Evolutionary conservation across 2,329 filamentous ascomycete species (phyloP).

Genomic region (Verticillium longisporum): DNA sequence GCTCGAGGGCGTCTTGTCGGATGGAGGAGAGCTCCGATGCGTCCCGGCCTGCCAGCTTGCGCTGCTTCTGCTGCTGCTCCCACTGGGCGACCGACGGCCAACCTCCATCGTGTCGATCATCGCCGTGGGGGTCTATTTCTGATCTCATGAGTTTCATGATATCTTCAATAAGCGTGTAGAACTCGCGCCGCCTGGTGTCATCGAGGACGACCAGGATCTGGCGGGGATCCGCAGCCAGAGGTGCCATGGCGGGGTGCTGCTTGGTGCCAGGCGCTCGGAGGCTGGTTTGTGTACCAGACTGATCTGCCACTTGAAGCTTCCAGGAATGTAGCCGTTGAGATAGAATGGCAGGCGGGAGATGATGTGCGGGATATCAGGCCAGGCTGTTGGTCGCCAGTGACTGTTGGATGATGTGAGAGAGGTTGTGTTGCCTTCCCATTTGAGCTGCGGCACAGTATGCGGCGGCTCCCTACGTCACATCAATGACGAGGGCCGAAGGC

Average conservation of each 20-base stretch:
- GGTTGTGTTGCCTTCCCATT: no score
- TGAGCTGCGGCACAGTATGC: no score
- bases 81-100: constrained; percentile 18
- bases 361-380: no score
- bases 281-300: neutral
- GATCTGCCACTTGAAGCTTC: no score
- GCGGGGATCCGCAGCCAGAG: constrained; percentile 46
- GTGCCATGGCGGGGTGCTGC: constrained; percentile 35
- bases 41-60: neutral
- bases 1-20: constrained; percentile 50
- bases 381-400: no score
- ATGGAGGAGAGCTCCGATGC: constrained; percentile 17
- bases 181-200: constrained; percentile 40
- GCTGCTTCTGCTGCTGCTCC: neutral
- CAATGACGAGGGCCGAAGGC: no score
- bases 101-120: constrained; percentile 10
- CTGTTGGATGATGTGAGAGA: no score
- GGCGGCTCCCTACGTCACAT: no score
- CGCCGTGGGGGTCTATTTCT: constrained; percentile 34
- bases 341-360: no score
- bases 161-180: constrained; percentile 42
- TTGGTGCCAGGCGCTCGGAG: neutral
- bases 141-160: constrained; percentile 48
- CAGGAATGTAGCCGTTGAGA: no score
- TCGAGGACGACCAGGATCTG: constrained; percentile 50